Evolutionary conservation across 306 rosid species (phyloP), one percentile per base, ranked within the genome.

Genomic region (Cotoneaster glaucophyllus): DNA sequence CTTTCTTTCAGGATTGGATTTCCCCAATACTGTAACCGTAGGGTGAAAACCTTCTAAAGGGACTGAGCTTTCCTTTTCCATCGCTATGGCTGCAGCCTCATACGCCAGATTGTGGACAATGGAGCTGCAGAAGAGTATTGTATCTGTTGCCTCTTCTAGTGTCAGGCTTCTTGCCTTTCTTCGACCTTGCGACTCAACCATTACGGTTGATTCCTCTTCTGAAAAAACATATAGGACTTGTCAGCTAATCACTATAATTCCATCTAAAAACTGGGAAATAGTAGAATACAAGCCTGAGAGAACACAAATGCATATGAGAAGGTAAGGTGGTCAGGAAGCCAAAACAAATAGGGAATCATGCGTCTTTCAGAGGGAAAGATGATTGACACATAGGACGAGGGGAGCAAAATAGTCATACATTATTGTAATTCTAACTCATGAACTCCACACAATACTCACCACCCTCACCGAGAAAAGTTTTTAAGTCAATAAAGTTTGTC

Each of bases 81-180:
- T 84, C 64, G 92, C 97, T 61, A 88, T 85, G 26, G 92, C 77
- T 76, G 97, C 97, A 68, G 98, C 97, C 76, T 93, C 75, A 78
- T 85, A 90, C 61, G 97, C 96, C 77, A 95, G 87, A 83, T 90
- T 96, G 64, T 92, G 97, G 84, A 95, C 87, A 25, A 95, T 89
- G 76, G 98, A 92, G 71, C 96, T 91, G 91, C 98, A 95, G 84
- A 95, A 90, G 32, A 95, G 96, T 54, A 95, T 95, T 18, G 97
- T 85, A 79, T 95, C 93, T 9, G 98, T 92, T 68, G 96, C 98
- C 90, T 95, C 98, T 80, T 89, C 98, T 34, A 95, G 96, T 45
- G 98, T 92, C 72, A 90, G 85, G 93, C 91, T 95, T 84, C 89
- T 87, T 19, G 84, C 65, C 84, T 77, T 88, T 44, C 87, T 88